A percentile compares a stretch with the other conserved stretches of the same genome.
phyloP scores from a whole-genome alignment of 164 flowering plant species.

The Vitis rotundifolia region DNA sequence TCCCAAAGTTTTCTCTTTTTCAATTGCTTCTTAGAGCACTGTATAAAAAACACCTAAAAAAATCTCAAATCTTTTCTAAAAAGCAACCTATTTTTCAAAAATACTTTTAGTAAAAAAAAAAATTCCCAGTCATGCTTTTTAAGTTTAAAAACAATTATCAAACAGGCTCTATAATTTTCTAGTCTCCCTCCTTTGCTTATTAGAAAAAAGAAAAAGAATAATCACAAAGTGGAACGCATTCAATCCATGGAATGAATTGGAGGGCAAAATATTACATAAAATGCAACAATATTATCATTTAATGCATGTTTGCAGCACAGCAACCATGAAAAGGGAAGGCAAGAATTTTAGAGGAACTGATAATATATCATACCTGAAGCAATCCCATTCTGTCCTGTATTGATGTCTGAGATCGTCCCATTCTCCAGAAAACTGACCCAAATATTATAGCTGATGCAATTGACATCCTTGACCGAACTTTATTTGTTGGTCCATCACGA shows the following conservation, averaged over 20 bases:
- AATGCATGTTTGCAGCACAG: conserved; percentile 1
- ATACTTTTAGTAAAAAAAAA: too few species aligned
- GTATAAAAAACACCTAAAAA: too few species aligned
- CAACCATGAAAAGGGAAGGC: background rate
- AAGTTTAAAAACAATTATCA: background rate
- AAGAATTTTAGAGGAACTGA: background rate
- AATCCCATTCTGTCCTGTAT: conserved; percentile 98
- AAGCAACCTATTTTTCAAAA: background rate
- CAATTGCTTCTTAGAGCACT: too few species aligned
- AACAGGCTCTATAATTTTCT: background rate
- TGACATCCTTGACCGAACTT: conserved; percentile 95
- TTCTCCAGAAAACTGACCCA: conserved; percentile 99
- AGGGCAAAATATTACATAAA: background rate
- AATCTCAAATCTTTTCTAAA: too few species aligned
- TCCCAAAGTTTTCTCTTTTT: too few species aligned
- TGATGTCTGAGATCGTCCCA: conserved; percentile 94
- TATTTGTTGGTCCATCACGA: conserved; percentile 97
- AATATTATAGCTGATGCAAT: conserved; percentile 96
- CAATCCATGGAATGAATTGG: background rate
- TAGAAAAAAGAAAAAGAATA: background rate
- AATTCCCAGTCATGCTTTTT: background rate
- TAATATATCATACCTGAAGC: conserved; percentile 70
- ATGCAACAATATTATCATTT: background rate
- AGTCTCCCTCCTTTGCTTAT: background rate
- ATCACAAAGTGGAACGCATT: background rate